Conservation (phyloP, 2,329 filamentous ascomycete species). For the Aureobasidium sp. region DNA sequence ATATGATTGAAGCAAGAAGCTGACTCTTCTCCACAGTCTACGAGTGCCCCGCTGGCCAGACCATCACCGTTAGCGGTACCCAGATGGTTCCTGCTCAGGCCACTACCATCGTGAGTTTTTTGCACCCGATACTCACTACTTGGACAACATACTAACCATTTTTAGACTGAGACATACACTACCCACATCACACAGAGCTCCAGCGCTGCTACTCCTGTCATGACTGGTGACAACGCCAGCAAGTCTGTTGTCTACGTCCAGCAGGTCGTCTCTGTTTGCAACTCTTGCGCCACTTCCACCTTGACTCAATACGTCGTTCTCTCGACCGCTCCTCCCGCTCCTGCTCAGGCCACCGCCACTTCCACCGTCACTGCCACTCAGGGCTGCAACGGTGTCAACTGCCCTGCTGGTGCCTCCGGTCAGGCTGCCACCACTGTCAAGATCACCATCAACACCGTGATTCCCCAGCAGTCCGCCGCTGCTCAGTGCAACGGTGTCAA, state of each 20-base stretch:
- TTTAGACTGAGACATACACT: background rate
- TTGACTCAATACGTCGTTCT: background rate
- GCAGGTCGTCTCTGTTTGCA: background rate
- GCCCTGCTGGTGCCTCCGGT: background rate
- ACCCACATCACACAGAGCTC: background rate
- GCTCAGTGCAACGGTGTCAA: background rate
- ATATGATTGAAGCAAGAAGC: background rate
- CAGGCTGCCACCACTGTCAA: background rate
- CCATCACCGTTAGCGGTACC: background rate
- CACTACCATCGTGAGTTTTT: background rate
- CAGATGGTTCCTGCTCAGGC: conserved; percentile 1
- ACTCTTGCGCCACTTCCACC: background rate
- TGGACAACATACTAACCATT: no score
- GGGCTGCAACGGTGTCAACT: background rate
- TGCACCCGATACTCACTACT: no score
- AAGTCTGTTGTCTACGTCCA: conserved; percentile 6
- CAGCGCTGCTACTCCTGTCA: background rate
- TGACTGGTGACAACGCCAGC: background rate
- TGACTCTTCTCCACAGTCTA: conserved; percentile 15
- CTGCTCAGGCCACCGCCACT: conserved; percentile 1
- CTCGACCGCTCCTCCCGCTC: conserved; percentile 13
- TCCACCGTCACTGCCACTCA: conserved; percentile 20
- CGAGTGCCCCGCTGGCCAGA: conserved; percentile 25
- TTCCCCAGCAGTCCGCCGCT: background rate
- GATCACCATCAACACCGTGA: background rate